Base-by-base conservation (phyloP, 2,329 filamentous ascomycete species). In the Parascedosporium putredinis region DNA sequence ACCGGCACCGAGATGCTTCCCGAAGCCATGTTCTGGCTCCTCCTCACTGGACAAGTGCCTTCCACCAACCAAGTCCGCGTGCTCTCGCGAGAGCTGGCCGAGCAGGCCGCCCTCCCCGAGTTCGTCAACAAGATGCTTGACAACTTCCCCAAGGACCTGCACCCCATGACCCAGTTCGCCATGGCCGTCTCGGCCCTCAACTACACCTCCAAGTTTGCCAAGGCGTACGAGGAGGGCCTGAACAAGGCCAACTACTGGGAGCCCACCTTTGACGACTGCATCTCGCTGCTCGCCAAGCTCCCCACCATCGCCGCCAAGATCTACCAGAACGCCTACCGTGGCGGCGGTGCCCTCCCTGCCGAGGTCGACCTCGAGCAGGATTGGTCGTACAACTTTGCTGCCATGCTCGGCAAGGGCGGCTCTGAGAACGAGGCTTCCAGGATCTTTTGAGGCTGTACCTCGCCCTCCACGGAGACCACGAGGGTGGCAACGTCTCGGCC, bases 231-330 rank as follows among this genome's bases (percentile, higher is more conserved):
- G 67, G 72, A 84, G 58, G 93, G 93, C 31, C 71, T 97, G 56
- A 86, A 83, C 77, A 98, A 97, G 76, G 87, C 88, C 49, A 88
- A 96, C 59, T 97, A 97, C 79, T 98, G 93, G 93, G 93, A 97
- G 72, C 88, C 91, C 12, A 95, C 88, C 42, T 97, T 95, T 63
- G 91, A 97, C 64, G 93, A 98, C 73, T 83, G 79, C 66, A 95
- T 98, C 67, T 88, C 85, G 45, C 78, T 98, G 54, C 79, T 98
- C 51, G 93, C 91, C 55, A 98, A 98, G 76, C 83, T 98, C 49
- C 93, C 93, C 55, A 94, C 88, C 54, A 90, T 98, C 58, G 93
- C 93, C 24, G 93, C 93, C 52, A 94, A 95, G 70, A 96, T 98
- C 63, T 96, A 98, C 76, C 88, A 95, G 62, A 93, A 93, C 67